phyloP scores from a whole-genome alignment of 805 yeast species.

The Candida sithepensis region DNA sequence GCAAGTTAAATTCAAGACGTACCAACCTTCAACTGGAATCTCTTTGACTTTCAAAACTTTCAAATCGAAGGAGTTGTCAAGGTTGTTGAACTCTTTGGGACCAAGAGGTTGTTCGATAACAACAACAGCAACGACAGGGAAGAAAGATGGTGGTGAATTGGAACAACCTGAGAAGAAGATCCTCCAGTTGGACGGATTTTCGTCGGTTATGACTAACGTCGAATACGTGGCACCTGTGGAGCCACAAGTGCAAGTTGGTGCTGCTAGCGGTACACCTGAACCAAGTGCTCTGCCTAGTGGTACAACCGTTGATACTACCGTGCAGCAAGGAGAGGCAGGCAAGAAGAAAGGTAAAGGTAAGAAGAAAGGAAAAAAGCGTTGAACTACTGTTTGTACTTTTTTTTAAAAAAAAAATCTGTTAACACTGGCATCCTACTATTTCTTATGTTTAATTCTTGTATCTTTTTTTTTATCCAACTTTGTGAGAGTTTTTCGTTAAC shows the following conservation, averaged over 20 bases:
- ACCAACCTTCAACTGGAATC: constrained; percentile 61
- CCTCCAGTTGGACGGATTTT: constrained; percentile 25
- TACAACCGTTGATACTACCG: neutral
- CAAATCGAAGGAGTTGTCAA: constrained; percentile 69
- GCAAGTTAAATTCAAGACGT: constrained; percentile 53
- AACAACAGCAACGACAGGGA: constrained; percentile 7
- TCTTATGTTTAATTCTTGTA: neutral
- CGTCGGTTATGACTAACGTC: constrained; percentile 23
- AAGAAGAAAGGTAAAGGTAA: constrained; percentile 18
- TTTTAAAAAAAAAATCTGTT: no score
- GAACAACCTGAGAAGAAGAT: constrained; percentile 7
- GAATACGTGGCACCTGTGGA: constrained; percentile 7
- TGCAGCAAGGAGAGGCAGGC: neutral
- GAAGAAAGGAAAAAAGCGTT: constrained; percentile 23
- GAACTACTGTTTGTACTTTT: constrained; percentile 1
- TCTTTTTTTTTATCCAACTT: no score
- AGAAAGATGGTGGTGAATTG: neutral
- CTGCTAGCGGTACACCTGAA: neutral
- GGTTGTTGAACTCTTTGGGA: constrained; percentile 70
- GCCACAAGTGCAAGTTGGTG: constrained; percentile 10
- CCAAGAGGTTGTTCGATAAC: constrained; percentile 49
- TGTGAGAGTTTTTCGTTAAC: no score
- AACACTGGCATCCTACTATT: neutral
- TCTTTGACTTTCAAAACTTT: constrained; percentile 55
- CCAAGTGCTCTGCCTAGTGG: neutral